Conservation (phyloP, 352 stramenopile species). For the Globisporangium cystogenes region DNA sequence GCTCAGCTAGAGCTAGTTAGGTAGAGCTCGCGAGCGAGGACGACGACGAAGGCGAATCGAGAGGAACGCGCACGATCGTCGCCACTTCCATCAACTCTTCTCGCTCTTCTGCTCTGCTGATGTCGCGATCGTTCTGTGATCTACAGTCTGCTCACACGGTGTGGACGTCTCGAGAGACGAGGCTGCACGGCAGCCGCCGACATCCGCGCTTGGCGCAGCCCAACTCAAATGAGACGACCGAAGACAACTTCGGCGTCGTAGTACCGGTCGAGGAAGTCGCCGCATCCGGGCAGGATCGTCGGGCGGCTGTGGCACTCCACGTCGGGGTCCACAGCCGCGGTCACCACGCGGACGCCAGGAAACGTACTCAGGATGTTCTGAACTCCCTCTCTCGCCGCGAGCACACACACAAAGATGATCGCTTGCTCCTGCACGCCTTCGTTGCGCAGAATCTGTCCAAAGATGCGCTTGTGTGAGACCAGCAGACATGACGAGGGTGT, state of each 20-base stretch:
- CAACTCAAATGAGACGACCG: not conserved
- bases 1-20: conserved; percentile 21
- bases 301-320: not conserved
- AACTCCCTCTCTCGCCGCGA: conserved; percentile 5
- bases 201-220: too few relatives aligned
- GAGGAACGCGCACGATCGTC: too few relatives aligned
- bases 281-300: conserved; percentile 1
- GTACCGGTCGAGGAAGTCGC: conserved; percentile 3
- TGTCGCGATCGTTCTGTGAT: too few relatives aligned
- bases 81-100: too few relatives aligned
- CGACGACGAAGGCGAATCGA: not conserved
- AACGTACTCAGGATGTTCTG: conserved; percentile 1
- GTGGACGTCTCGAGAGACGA: not conserved
- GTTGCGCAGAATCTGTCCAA: conserved; percentile 6
- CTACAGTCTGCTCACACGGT: too few relatives aligned
- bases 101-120: too few relatives aligned
- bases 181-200: not conserved
- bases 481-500: too few relatives aligned
- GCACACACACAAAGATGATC: conserved; percentile 10
- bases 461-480: not conserved
- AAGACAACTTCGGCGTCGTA: not conserved
- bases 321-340: not conserved
- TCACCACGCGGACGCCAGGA: not conserved
- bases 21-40: too few relatives aligned
- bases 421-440: conserved; percentile 8